Percentiles rank a stretch among this genome's conserved stretches.
These are phyloP conservation scores for Trametes meyenii DNA, from an alignment of 768 basidiomycete species.

Conservation along the genomic window DNA sequence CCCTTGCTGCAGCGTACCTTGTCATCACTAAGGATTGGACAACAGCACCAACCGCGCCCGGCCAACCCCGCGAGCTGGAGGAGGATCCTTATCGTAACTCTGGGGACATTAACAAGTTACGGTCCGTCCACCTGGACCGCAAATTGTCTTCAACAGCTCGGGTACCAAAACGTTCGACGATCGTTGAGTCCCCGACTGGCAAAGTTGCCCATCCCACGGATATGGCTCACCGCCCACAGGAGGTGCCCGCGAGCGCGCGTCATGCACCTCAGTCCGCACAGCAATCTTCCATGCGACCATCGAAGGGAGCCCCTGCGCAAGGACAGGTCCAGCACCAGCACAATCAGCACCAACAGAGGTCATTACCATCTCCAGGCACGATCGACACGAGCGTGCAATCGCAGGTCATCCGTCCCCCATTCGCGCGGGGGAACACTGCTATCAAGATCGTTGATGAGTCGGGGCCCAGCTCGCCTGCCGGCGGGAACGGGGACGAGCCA, in stretches of 20 bases:
- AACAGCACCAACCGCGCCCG: constrained; percentile 17
- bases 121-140: constrained; percentile 91
- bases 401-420: constrained; percentile 65
- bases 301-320: constrained; percentile 17
- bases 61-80: constrained; percentile 43
- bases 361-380: constrained; percentile 38
- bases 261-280: constrained; percentile 31
- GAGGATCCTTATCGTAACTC: constrained; percentile 86
- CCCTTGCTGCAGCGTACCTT: constrained; percentile 17
- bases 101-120: constrained; percentile 91
- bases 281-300: constrained; percentile 32
- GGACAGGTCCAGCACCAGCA: constrained; percentile 25
- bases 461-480: constrained; percentile 69
- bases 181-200: constrained; percentile 93
- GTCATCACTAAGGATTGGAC: constrained; percentile 6
- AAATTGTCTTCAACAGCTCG: constrained; percentile 94
- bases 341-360: constrained; percentile 34
- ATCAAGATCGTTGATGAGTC: constrained; percentile 89
- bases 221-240: constrained; percentile 42
- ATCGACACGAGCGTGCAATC: constrained; percentile 38
- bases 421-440: constrained; percentile 80
- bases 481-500: constrained; percentile 39
- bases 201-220: constrained; percentile 80
- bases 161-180: constrained; percentile 89
- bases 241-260: constrained; percentile 24